A percentile compares a stretch with the other conserved stretches of the same genome.
Conservation (phyloP, 1,284 basidiomycete genomes). For the Pisolithus thermaeus region DNA sequence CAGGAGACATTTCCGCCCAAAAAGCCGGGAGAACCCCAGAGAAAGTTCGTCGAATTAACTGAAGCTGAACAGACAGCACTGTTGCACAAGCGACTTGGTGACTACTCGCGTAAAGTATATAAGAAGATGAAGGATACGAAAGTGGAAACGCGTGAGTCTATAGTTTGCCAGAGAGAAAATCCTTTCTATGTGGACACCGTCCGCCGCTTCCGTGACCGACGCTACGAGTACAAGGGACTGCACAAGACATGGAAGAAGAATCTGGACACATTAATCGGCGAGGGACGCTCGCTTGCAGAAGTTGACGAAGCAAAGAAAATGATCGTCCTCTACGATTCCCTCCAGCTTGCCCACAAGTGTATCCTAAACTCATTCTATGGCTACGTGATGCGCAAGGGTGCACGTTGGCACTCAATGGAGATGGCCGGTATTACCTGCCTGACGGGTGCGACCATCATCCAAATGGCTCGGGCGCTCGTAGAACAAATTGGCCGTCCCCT, state of each 20-base stretch:
- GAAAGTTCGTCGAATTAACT: constrained; percentile 85
- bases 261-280: constrained; percentile 69
- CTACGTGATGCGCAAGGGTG: constrained; percentile 99
- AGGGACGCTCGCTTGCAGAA: constrained; percentile 73
- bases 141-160: constrained; percentile 90
- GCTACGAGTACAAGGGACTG: constrained; percentile 98
- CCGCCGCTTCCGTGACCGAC: constrained; percentile 92
- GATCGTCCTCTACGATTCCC: constrained; percentile 98
- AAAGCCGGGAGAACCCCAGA: constrained; percentile 64
- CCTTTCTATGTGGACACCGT: constrained; percentile 99
- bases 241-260: constrained; percentile 99
- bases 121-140: constrained; percentile 99
- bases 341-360: constrained; percentile 99
- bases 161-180: constrained; percentile 97
- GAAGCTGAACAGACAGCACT: constrained; percentile 86
- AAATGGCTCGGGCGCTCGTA: constrained; percentile 98
- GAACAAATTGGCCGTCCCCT: constrained; percentile 97
- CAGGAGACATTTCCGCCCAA: constrained; percentile 91
- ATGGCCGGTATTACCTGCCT: constrained; percentile 99
- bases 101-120: constrained; percentile 98
- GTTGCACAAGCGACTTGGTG: constrained; percentile 94
- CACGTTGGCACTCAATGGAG: constrained; percentile 99
- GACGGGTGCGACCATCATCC: constrained; percentile 98
- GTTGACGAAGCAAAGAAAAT: constrained; percentile 98
- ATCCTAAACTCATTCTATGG: constrained; percentile 99